Conservation (phyloP, 345 rosid species). For the Eucalyptus polybractea region DNA sequence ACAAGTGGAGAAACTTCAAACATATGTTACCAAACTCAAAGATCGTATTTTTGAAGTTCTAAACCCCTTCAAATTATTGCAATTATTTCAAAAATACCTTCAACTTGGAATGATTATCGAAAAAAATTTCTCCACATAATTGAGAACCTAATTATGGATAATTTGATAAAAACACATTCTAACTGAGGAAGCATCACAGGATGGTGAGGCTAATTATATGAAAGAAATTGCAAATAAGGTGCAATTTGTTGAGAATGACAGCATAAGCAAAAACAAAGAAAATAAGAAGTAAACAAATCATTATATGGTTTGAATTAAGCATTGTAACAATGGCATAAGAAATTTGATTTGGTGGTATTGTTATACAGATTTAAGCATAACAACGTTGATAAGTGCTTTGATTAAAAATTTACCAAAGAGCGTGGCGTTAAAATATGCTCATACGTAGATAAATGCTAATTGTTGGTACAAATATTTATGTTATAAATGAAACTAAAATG, state of each 20-base stretch:
- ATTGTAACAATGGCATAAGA: neutral
- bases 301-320: neutral
- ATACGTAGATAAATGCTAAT: neutral
- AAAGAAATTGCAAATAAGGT: accelerated
- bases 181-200: accelerated
- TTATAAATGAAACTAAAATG: neutral
- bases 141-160: accelerated
- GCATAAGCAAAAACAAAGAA: neutral
- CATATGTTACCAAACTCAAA: neutral
- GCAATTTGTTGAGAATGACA: neutral
- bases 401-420: neutral
- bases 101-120: neutral
- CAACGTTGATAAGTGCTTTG: neutral
- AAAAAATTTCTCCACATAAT: neutral
- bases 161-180: accelerated
- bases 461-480: neutral
- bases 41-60: neutral
- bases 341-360: neutral
- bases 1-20: neutral
- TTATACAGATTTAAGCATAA: too few relatives aligned
- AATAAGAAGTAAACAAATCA: neutral
- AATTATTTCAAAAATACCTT: too few relatives aligned
- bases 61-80: neutral
- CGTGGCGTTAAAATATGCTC: accelerated
- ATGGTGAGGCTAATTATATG: neutral